phyloP scores from a whole-genome alignment of 2,329 filamentous ascomycete species.

The Colletotrichum viniferum region DNA sequence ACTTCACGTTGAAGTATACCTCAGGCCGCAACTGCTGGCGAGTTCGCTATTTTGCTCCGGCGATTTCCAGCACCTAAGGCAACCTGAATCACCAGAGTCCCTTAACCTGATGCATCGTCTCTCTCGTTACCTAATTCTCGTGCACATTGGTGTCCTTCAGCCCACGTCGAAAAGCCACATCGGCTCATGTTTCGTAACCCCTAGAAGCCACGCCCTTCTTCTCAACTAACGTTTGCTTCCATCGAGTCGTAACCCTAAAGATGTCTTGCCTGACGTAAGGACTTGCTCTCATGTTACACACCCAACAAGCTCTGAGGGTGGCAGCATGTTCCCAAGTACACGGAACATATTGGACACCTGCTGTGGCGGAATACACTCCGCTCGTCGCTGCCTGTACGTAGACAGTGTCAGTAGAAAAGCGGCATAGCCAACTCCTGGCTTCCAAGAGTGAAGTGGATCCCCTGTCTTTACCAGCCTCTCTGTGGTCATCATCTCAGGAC shows the following conservation, averaged over 20 bases:
- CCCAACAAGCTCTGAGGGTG: not conserved
- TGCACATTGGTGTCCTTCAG: not conserved
- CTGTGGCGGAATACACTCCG: conserved; percentile 4
- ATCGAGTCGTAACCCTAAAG: not conserved
- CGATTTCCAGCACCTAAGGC: not conserved
- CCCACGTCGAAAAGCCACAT: not conserved
- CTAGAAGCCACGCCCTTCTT: not conserved
- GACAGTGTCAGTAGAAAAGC: not conserved
- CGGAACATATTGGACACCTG: not conserved
- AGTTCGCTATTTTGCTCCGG: not conserved
- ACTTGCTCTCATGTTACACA: not conserved
- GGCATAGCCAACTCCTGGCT: not conserved
- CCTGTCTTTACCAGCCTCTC: not conserved
- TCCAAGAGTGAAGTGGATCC: not conserved
- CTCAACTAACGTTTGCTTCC: not conserved
- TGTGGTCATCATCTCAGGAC: not conserved
- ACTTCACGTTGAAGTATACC: not conserved
- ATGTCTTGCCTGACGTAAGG: not conserved
- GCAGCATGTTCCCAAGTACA: not conserved
- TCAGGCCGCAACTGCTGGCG: not conserved
- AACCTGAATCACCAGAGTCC: not conserved
- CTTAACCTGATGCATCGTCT: not conserved
- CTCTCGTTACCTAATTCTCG: not conserved
- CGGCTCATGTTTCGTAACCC: not conserved
- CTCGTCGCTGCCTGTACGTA: not conserved